These are phyloP conservation scores for Ocimum tenuiflorum DNA, from an alignment of 257 asterid genomes.

Conservation along the genomic window DNA sequence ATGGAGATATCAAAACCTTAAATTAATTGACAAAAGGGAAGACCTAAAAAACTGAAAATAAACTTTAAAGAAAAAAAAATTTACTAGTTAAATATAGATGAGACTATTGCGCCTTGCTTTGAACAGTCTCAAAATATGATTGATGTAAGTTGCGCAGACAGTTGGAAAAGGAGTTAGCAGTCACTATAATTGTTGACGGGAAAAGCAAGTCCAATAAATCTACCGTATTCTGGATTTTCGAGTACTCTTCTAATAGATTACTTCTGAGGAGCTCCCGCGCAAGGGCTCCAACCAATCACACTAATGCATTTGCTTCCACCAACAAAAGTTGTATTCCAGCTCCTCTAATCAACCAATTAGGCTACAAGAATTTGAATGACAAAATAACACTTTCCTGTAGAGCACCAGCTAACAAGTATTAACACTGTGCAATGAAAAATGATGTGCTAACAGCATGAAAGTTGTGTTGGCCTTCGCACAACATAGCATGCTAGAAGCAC, in stretches of 20 bases:
- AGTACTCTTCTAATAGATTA: slow-evolving; percentile 6
- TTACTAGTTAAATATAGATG: too few relatives aligned
- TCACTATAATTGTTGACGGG: neutral
- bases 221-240: neutral
- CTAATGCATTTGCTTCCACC: neutral
- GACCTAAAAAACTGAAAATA: neutral
- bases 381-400: neutral
- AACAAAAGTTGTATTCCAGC: neutral
- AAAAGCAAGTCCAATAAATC: slow-evolving; percentile 6
- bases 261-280: neutral
- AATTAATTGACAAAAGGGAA: neutral
- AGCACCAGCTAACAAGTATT: neutral
- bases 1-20: neutral
- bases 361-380: neutral
- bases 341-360: slow-evolving; percentile 7
- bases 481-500: neutral
- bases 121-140: too few relatives aligned
- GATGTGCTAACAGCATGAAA: neutral
- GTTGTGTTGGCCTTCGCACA: slow-evolving; percentile 7
- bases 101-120: neutral
- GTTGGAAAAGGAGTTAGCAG: neutral
- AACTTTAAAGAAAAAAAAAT: neutral
- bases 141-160: neutral
- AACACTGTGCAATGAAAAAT: neutral
- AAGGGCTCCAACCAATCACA: neutral